Base-by-base conservation (phyloP, 192 early-diverging fungal species). In the Backusella liffmaniae region DNA sequence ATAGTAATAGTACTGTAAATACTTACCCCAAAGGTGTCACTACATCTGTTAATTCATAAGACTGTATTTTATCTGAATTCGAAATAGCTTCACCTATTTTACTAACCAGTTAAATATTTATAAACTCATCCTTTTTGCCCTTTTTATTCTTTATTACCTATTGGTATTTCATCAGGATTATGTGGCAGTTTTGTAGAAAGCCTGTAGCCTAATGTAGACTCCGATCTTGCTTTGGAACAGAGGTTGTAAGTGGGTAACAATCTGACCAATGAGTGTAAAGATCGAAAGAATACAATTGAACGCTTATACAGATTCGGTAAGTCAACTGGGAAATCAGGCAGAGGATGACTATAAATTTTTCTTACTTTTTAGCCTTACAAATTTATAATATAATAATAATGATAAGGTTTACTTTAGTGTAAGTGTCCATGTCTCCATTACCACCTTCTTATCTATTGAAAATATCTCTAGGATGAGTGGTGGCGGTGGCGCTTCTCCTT, bases 281-380 rank as follows among this genome's bases (percentile, higher is more conserved):
- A 93, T 36, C 96, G 88, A 81, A 98, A 98, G 75, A 98, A 95
- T 30, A 92, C 88, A 69, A 95, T 94, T n/a, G 92, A 92, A 73
- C 93, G 91, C 84, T 96, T 98, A 88, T 98, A 98, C 29, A 96
- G 89, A 72, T 90, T 87, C 1, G 94, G 93, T 21, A 95, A 84
- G 26, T 97, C 95, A 26, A 90, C 88, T 5, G 85, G 80, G n/a
- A 87, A 85, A 35, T 88, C 79, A 49, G 88, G 86, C 23, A 84
- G 73, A 6, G 81, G 86, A 56, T 83, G 79, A 29, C 88, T 88
- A 73, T 39, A 10, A 3, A 3, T 59, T 73, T 51, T 76, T 8
- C 23, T 30, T 46, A 4, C 5, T 10, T 62, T 67, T 67, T 32
- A 67, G 66, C 32, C 6, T n/a, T 18, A 67, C 5, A 13, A 35